Percentiles rank a stretch among this genome's conserved stretches.
phyloP scores from a whole-genome alignment of 2,329 filamentous ascomycete genomes.

The Fusarium cicatricum region DNA sequence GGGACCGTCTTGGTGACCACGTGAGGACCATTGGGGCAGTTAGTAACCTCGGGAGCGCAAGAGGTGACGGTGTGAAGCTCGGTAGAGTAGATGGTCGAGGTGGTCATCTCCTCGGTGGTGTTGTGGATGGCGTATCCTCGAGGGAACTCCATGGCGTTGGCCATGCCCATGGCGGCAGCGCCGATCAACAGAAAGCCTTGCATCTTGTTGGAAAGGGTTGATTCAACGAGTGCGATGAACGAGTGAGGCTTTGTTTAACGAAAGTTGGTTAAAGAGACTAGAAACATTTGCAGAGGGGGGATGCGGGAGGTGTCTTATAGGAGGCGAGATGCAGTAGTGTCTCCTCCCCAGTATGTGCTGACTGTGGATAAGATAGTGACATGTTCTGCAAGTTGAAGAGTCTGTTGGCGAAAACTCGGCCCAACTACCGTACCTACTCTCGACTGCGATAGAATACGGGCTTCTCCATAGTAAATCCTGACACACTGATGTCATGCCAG shows the following conservation, averaged over 20 bases:
- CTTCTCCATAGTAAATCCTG: not conserved
- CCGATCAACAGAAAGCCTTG: constrained; percentile 29
- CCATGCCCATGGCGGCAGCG: constrained; percentile 31
- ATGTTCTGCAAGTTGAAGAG: constrained; percentile 2
- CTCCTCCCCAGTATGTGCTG: constrained; percentile 1
- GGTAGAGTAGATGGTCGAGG: constrained; percentile 35
- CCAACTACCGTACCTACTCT: no score
- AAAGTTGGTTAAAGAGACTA: constrained; percentile 23
- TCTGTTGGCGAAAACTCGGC: not conserved
- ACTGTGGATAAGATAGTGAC: no score
- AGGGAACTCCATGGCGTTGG: constrained; percentile 28
- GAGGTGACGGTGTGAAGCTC: constrained; percentile 33
- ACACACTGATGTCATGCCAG: not conserved
- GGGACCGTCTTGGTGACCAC: constrained; percentile 37
- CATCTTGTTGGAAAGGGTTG: constrained; percentile 26
- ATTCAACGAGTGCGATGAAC: constrained; percentile 10
- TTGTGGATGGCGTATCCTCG: constrained; percentile 1
- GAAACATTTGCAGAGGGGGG: constrained; percentile 2
- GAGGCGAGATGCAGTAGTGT: not conserved
- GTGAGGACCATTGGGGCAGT: constrained; percentile 26
- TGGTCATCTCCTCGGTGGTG: constrained; percentile 8
- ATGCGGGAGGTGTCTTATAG: constrained; percentile 26
- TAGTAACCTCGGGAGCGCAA: constrained; percentile 27
- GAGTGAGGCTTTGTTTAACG: constrained; percentile 10
- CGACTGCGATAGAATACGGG: not conserved